Conservation (phyloP, 2,329 filamentous ascomycete genomes). For the Aspergillus thermomutatus region DNA sequence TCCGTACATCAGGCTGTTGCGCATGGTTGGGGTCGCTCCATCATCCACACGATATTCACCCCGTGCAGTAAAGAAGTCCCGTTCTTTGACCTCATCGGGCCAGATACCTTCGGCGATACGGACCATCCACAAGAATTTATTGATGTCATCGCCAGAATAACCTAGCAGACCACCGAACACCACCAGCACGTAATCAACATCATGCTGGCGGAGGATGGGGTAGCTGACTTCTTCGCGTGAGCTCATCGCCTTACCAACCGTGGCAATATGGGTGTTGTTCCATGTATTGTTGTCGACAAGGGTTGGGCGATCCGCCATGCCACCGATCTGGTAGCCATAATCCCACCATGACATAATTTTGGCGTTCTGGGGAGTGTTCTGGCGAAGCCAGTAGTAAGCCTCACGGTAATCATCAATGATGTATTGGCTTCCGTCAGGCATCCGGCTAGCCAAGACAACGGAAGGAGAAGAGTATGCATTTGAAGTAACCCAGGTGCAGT, state of each 20-base stretch:
- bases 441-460: slow-evolving; percentile 85
- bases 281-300: slow-evolving; percentile 99
- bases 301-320: slow-evolving; percentile 96
- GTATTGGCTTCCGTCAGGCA: slow-evolving; percentile 93
- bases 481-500: slow-evolving; percentile 99
- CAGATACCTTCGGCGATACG: slow-evolving; percentile 98
- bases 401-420: slow-evolving; percentile 99
- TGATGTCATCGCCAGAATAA: slow-evolving; percentile 98
- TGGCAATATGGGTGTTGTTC: slow-evolving; percentile 99
- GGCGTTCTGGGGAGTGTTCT: slow-evolving; percentile 91
- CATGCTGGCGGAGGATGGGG: slow-evolving; percentile 95
- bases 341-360: slow-evolving; percentile 99
- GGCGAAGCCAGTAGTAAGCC: slow-evolving; percentile 98
- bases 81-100: slow-evolving; percentile 98
- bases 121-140: slow-evolving; percentile 99
- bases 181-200: slow-evolving; percentile 97
- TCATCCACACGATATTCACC: slow-evolving; percentile 95
- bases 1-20: slow-evolving; percentile 95
- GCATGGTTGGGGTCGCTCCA: slow-evolving; percentile 94
- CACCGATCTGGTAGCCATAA: slow-evolving; percentile 98
- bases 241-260: slow-evolving; percentile 98
- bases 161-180: slow-evolving; percentile 95
- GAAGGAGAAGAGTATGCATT: slow-evolving; percentile 98
- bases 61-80: slow-evolving; percentile 87
- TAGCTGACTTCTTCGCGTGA: slow-evolving; percentile 97